Conservation (phyloP, 768 basidiomycete species). For the Arthromyces matolae region DNA sequence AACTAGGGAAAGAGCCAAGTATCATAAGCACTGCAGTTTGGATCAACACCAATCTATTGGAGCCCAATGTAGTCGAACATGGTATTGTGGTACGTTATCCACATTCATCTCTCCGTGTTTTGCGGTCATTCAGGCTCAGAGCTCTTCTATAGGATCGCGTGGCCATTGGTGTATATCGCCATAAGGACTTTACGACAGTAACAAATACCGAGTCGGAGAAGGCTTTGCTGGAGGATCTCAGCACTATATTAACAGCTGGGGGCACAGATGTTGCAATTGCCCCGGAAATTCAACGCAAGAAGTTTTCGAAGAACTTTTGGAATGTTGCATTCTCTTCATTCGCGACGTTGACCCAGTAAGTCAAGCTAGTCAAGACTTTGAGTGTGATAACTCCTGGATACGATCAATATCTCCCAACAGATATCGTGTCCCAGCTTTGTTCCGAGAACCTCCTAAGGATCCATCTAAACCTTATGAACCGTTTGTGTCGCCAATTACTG, state of each 20-base stretch:
- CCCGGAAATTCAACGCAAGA: slow-evolving; percentile 58
- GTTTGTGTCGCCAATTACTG: slow-evolving; percentile 38
- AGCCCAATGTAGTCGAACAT: slow-evolving; percentile 48
- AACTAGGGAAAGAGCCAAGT: slow-evolving; percentile 40
- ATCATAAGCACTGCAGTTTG: slow-evolving; percentile 55
- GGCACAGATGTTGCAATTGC: slow-evolving; percentile 45
- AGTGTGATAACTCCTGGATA: neutral
- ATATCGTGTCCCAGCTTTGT: slow-evolving; percentile 47
- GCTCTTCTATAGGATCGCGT: slow-evolving; percentile 42
- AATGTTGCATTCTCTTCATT: slow-evolving; percentile 54
- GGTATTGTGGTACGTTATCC: slow-evolving; percentile 42
- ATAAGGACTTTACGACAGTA: slow-evolving; percentile 35
- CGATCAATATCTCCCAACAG: too few relatives aligned
- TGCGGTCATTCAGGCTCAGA: neutral
- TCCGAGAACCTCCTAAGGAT: slow-evolving; percentile 41
- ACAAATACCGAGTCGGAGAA: slow-evolving; percentile 41
- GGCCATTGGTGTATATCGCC: slow-evolving; percentile 52
- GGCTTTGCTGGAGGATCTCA: slow-evolving; percentile 42
- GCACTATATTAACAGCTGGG: slow-evolving; percentile 40
- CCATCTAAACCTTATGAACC: slow-evolving; percentile 33
- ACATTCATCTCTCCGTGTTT: neutral
- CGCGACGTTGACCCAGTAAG: slow-evolving; percentile 45
- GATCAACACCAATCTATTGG: slow-evolving; percentile 48
- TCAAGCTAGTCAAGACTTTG: neutral
- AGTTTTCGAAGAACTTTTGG: slow-evolving; percentile 65